Base-by-base conservation (phyloP, 202 grass and related monocot genomes). In the Carex arenaria region DNA sequence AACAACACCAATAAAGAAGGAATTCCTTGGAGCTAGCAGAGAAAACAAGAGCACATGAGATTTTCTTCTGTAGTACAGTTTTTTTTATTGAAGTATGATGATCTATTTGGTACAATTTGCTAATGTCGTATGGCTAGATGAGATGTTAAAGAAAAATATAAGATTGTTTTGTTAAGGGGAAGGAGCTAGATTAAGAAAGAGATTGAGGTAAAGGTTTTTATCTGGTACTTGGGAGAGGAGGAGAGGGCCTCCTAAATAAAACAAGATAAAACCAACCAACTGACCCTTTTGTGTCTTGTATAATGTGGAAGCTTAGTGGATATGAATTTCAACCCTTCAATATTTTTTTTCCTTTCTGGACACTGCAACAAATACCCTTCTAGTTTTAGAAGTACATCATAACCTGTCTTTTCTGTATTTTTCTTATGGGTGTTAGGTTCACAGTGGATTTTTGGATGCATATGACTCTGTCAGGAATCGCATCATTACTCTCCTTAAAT, bases 381-480 rank as follows among this genome's bases (percentile, higher is more conserved):
- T 67, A 40, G 30, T 67, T 67, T 67, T 38, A 38, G 31, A 80
- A 63, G 10, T 61, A 80, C 15, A 45, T 49, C 36, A 81, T 81
- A 65, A 81, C 13, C 82, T 81, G 49, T 42, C 73, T 38, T 84
- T 81, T 80, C 84, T 26, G 59, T 87, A 2, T 32, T 90, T 45
- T 72, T 63, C 71, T 68, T 72, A 85, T 77, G 84, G 65, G 20
- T 88, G 61, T 85, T 79, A 97, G 94, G 94, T 97, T 91, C 94
- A 97, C 80, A 93, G 89, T 87, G 94, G 94, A 84, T 97, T 97
- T 83, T 91, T 97, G 88, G 88, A 84, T 62, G 95, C 92, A 45
- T 97, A 97, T 90, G 95, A 97, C 78, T 97, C 95, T 80, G 92
- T 94, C 57, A 88, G 90, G 86, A 93, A 89, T 84, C 87, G 90